phyloP scores from a whole-genome alignment of 163 green algal species.

The Chloroidium sp. region DNA sequence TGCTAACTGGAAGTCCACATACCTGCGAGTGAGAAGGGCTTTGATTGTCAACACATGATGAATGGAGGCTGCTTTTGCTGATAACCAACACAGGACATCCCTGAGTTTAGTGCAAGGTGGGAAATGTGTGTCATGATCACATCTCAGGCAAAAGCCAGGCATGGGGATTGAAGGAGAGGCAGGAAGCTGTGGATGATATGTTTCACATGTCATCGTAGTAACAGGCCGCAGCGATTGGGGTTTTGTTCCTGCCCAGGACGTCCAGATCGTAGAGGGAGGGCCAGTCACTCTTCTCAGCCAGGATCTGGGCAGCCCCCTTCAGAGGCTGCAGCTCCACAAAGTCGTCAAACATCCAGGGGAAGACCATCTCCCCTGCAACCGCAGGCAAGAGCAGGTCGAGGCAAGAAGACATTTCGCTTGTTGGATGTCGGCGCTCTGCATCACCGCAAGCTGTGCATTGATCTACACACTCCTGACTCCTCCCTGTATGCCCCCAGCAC shows the following conservation, averaged over 20 bases:
- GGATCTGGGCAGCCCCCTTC: constrained; percentile 57
- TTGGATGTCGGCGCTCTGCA: too few species aligned
- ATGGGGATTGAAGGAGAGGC: neutral
- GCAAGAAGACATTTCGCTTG: too few species aligned
- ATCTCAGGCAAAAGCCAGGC: too few species aligned
- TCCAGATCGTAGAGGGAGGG: constrained; percentile 65
- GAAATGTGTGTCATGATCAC: too few species aligned
- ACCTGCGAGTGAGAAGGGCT: constrained; percentile 25
- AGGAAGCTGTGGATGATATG: neutral
- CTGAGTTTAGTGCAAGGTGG: too few species aligned
- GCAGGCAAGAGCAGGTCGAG: too few species aligned
- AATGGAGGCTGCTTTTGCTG: too few species aligned
- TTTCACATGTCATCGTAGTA: constrained; percentile 69
- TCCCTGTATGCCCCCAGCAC: too few species aligned
- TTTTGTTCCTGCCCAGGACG: constrained; percentile 47
- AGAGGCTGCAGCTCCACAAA: constrained; percentile 63
- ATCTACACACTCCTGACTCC: too few species aligned
- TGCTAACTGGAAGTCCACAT: constrained; percentile 78
- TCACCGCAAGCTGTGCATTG: too few species aligned
- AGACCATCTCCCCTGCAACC: constrained; percentile 81
- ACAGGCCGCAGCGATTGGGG: constrained; percentile 58
- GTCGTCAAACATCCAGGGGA: constrained; percentile 94
- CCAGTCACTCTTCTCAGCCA: constrained; percentile 71
- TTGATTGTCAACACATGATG: too few species aligned
- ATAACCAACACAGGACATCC: too few species aligned